Evolutionary conservation across 306 rosid genomes (phyloP).

Genomic region (Mucuna pruriens): DNA sequence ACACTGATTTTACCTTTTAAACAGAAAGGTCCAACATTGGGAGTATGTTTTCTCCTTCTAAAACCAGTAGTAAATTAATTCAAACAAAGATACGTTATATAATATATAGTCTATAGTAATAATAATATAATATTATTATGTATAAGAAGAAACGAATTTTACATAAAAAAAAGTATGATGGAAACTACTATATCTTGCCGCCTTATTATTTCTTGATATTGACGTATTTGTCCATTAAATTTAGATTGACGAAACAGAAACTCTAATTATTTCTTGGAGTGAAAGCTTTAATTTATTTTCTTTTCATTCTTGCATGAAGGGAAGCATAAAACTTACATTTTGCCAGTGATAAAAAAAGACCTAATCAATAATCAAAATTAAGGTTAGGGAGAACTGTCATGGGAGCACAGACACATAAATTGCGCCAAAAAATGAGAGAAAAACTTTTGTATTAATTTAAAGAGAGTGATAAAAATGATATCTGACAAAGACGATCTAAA

Average conservation of each 20-base stretch:
- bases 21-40: no score
- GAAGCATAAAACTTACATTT: neutral
- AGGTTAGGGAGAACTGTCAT: neutral
- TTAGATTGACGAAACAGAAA: neutral
- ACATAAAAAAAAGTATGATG: neutral
- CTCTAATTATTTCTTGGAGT: neutral
- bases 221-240: neutral
- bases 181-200: neutral
- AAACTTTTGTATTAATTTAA: neutral
- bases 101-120: neutral
- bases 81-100: no score
- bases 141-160: neutral
- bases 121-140: neutral
- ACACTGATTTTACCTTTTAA: no score
- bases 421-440: neutral
- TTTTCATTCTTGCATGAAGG: neutral
- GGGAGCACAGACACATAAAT: neutral
- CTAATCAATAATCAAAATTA: neutral
- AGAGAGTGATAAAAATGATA: constrained; percentile 1
- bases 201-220: neutral
- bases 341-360: neutral
- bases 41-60: no score
- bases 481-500: constrained; percentile 56
- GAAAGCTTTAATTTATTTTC: neutral
- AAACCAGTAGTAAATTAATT: no score